Evolutionary conservation across 305 asterid species (phyloP), one percentile per base, ranked within the genome.

Genomic region (Ajuga reptans): DNA sequence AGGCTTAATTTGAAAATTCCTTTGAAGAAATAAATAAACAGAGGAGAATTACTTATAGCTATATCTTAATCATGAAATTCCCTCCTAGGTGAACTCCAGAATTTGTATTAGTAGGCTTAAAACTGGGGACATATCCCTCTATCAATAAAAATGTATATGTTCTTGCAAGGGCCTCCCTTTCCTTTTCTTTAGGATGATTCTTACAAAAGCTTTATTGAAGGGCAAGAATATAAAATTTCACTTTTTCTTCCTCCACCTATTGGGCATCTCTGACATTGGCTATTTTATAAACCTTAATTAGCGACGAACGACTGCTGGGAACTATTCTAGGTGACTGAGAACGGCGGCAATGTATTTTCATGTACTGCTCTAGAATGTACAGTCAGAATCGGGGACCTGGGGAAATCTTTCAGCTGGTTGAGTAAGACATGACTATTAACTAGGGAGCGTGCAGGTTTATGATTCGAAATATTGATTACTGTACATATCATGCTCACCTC

Each of bases 181-280:
- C 36, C 36, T 31, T 31, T 31, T 31, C 6, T 31, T 31, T 31
- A 31, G 36, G 36, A 31, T 1, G 2, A 31, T 31, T 31, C 36
- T 31, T 31, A 4, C 36, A 31, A 31, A 5, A 31, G 36, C 36
- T 1, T 31, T 53, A 27, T 33, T 45, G 37, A 52, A 63, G 64
- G 64, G 9, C 4, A 6, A 16, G 51, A 36, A 15, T 31, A 33
- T 39, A 15, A 17, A 8, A 6, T 50, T 64, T 15, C 43, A 42
- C 52, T 4, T 64, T 58, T 46, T 69, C 12, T 65, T 56, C 21
- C 55, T 17, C 36, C 0, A 50, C 71, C 58, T 64, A 15, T 34
- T 51, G 11, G 43, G 52, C 74, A 62, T 60, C 37, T 76, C 81
- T 69, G 58, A 68, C 71, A 64, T 58, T n/a, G n/a, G 62, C 31